Evolutionary conservation across 2,329 filamentous ascomycete genomes (phyloP).

Genomic region (Epichloe scottii): DNA sequence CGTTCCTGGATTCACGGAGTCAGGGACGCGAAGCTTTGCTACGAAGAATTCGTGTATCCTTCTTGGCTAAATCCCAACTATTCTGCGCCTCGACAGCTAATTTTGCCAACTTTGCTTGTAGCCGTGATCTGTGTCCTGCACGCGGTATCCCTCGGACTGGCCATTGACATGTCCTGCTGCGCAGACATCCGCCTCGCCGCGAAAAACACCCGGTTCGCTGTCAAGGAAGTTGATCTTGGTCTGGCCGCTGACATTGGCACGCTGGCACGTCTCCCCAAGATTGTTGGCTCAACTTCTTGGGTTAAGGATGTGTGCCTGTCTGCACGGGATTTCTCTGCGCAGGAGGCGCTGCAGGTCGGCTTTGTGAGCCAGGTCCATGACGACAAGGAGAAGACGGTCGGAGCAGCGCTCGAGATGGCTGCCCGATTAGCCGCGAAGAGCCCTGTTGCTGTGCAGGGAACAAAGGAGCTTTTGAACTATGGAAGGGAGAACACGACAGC

Average conservation of each 20-base stretch:
- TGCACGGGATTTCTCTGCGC: conserved; percentile 54
- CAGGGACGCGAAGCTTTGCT: no score
- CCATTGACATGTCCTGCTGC: conserved; percentile 59
- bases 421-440: conserved; percentile 63
- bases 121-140: conserved; percentile 75
- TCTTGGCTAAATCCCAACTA: no score
- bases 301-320: conserved; percentile 67
- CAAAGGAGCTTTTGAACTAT: conserved; percentile 77
- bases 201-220: conserved; percentile 47
- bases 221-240: conserved; percentile 77
- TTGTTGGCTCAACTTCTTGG: conserved; percentile 60
- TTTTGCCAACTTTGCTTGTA: conserved; percentile 15
- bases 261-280: conserved; percentile 58
- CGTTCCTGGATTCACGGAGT: background rate
- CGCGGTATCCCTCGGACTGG: conserved; percentile 65
- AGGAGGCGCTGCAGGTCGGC: conserved; percentile 58
- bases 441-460: conserved; percentile 75
- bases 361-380: conserved; percentile 55
- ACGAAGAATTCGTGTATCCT: no score
- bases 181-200: conserved; percentile 59
- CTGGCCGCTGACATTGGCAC: conserved; percentile 71
- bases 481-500: conserved; percentile 64
- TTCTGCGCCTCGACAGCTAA: no score
- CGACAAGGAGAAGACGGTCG: conserved; percentile 50
- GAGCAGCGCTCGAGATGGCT: conserved; percentile 51